These are phyloP conservation scores for Ambrosia hybrid DNA, from an alignment of 140 eudicot genomes.

Conservation along the genomic window DNA sequence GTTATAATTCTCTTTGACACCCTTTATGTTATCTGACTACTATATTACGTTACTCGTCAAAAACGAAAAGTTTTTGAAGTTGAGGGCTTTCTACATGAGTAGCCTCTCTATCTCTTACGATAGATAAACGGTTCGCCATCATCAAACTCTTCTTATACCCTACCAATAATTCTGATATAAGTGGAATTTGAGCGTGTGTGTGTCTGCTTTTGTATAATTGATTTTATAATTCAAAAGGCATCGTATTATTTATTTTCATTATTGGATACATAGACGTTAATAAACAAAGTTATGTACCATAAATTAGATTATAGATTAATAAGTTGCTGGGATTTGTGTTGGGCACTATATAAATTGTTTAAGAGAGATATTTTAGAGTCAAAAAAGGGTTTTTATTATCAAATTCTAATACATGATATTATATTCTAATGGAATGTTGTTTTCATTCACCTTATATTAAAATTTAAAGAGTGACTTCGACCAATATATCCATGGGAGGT, in stretches of 20 bases:
- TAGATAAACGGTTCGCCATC: too few species aligned
- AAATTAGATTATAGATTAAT: background rate
- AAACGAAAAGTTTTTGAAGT: too few species aligned
- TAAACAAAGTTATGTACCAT: background rate
- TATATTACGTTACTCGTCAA: too few species aligned
- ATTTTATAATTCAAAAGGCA: slow-evolving; percentile 1
- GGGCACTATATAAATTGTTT: slow-evolving; percentile 33
- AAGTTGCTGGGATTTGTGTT: slow-evolving; percentile 27
- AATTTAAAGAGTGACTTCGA: slow-evolving; percentile 17
- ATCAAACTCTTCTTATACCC: too few species aligned
- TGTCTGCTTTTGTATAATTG: background rate
- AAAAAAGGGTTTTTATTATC: background rate
- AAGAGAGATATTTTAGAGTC: slow-evolving; percentile 26
- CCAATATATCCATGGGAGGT: slow-evolving; percentile 14
- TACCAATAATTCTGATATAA: too few species aligned
- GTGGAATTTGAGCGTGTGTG: background rate
- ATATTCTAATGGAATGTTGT: slow-evolving; percentile 12
- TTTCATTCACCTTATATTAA: slow-evolving; percentile 17
- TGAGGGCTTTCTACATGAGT: too few species aligned
- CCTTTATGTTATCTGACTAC: too few species aligned
- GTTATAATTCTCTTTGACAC: too few species aligned
- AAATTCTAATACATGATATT: slow-evolving; percentile 9
- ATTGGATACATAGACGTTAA: background rate
- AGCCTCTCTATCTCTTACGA: too few species aligned
- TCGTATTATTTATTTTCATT: slow-evolving; percentile 9